Conservation (phyloP, 441 rosid species). For the Pelargonium citronellum region DNA sequence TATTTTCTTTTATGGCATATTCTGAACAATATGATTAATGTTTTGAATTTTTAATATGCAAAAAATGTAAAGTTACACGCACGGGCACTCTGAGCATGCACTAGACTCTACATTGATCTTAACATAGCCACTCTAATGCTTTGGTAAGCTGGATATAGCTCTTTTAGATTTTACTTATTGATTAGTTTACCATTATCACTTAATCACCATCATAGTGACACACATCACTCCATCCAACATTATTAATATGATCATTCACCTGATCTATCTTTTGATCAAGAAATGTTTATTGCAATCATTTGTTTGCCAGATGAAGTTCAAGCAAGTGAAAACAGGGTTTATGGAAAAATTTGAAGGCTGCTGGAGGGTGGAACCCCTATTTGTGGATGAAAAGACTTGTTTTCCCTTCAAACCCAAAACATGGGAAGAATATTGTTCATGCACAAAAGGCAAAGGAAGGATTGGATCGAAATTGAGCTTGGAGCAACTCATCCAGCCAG, state of each 20-base stretch:
- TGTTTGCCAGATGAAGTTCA: slow-evolving; percentile 73
- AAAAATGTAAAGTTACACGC: too few species aligned
- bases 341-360: slow-evolving; percentile 87
- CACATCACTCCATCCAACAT: neutral
- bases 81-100: too few species aligned
- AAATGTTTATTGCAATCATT: slow-evolving; percentile 3
- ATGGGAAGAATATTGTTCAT: slow-evolving; percentile 53
- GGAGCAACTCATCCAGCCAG: slow-evolving; percentile 80
- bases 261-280: neutral
- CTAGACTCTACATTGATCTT: too few species aligned
- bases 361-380: slow-evolving; percentile 73
- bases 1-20: too few species aligned
- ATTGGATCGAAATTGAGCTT: slow-evolving; percentile 64
- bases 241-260: too few species aligned
- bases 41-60: too few species aligned
- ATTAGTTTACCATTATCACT: too few species aligned
- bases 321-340: slow-evolving; percentile 71
- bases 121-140: too few species aligned
- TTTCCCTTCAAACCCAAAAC: slow-evolving; percentile 64
- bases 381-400: slow-evolving; percentile 62
- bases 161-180: too few species aligned
- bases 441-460: slow-evolving; percentile 69
- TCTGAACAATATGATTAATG: too few species aligned
- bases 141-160: too few species aligned
- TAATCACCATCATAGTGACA: too few species aligned